Evolutionary conservation across 1,284 basidiomycete genomes (phyloP).

Genomic region (Sphaerobolus stellatus): DNA sequence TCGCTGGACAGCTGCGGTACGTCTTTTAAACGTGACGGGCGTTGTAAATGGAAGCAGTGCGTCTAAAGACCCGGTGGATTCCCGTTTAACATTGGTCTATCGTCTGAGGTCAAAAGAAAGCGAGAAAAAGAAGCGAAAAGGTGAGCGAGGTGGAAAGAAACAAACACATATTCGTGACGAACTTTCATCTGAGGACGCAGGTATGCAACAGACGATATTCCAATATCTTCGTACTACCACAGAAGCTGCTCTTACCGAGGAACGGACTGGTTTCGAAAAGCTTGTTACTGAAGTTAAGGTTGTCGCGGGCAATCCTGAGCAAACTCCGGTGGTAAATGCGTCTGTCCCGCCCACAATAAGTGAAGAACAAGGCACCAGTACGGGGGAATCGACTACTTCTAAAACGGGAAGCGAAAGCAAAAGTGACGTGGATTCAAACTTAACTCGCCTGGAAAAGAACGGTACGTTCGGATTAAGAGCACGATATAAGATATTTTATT

Average conservation of each 20-base stretch:
- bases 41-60: conserved; percentile 12
- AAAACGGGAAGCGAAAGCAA: background rate
- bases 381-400: background rate
- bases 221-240: background rate
- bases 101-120: conserved; percentile 18
- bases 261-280: background rate
- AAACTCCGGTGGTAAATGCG: too few relatives aligned
- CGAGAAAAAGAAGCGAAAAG: background rate
- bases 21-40: conserved; percentile 27
- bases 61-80: conserved; percentile 21
- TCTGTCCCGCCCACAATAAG: too few relatives aligned
- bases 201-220: background rate
- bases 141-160: background rate
- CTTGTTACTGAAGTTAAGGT: background rate
- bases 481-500: too few relatives aligned
- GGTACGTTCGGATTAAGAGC: too few relatives aligned
- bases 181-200: background rate
- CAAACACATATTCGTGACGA: background rate
- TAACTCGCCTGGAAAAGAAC: too few relatives aligned
- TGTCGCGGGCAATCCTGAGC: too few relatives aligned
- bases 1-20: conserved; percentile 31
- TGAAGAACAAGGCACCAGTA: background rate
- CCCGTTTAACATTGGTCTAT: conserved; percentile 36
- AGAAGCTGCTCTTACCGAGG: background rate
- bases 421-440: background rate